Base-by-base conservation (phyloP, 331 rosid genomes). In the Ulmus americana region DNA sequence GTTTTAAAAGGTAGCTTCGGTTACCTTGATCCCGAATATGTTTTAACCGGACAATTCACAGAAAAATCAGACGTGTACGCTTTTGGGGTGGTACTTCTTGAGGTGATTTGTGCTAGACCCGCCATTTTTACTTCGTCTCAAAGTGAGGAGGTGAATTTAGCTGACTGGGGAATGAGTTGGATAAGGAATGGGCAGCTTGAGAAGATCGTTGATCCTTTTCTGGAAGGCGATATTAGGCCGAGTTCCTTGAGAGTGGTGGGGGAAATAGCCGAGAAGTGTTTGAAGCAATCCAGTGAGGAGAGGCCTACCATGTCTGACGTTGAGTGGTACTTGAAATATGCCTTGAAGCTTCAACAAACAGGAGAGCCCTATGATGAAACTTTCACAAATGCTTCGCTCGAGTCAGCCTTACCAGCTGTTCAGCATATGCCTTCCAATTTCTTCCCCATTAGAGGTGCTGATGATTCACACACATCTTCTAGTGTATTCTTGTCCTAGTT, bases 1-100 rank as follows among this genome's bases (percentile, higher is more conserved):
- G 74, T 69, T 49, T 59, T 63, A 44, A 63, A 63, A 42, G 68
- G 68, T 10, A 63, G 68, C 55, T 45, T 63, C n/a, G 68, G 68
- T 5, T 63, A 63, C 6, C 6, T 63, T 0, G 46, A 68, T 49
- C 39, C 65, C 0, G 56, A 68, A 15, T 68, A 53, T 48, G 4
- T 57, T 1, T 16, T 3, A 11, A 43, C 63, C 16, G 22, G 45
- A n/a, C 54, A 45, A 63, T 63, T 45, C 41, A 63, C 68, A 2
- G 45, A 18, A 14, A 63, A 63, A 38, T 63, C 68, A 11, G 68
- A 63, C 14, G 68, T 63, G 1, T 63, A 63, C 68, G 28, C 55
- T n/a, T 63, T 63, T 13, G 68, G 68, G 53, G 68, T 63, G 1
- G 68, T 63, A 28, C 68, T 63, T 47, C 55, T 45, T 11, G 68